Evolutionary conservation across 1,284 basidiomycete species (phyloP).

Genomic region (Leccinum pallidistipes): DNA sequence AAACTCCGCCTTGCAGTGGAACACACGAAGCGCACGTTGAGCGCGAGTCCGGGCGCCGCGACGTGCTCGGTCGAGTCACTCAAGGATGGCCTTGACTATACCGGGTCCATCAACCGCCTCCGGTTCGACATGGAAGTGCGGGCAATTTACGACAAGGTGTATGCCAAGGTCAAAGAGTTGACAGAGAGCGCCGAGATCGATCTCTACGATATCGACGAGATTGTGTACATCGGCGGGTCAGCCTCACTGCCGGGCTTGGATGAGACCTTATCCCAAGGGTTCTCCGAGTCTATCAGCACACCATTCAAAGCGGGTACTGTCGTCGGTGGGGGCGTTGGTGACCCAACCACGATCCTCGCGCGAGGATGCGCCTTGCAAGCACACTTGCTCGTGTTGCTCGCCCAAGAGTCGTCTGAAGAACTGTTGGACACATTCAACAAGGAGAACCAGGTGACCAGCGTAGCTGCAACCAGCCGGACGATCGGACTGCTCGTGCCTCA

Average conservation of each 20-base stretch:
- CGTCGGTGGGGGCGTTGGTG: constrained; percentile 68
- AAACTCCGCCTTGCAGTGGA: constrained; percentile 93
- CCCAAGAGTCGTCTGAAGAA: constrained; percentile 50
- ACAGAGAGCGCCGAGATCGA: constrained; percentile 69
- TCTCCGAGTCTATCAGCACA: constrained; percentile 66
- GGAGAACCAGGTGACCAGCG: constrained; percentile 45
- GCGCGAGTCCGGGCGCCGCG: constrained; percentile 85
- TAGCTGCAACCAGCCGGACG: constrained; percentile 62
- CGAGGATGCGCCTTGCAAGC: constrained; percentile 90
- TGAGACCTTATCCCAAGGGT: constrained; percentile 68
- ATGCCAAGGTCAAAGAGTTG: constrained; percentile 60
- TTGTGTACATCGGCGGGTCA: constrained; percentile 90
- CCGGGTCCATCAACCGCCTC: constrained; percentile 89
- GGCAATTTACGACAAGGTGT: constrained; percentile 73
- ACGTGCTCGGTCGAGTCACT: constrained; percentile 93
- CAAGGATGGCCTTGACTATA: constrained; percentile 94
- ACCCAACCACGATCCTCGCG: constrained; percentile 89
- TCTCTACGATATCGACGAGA: constrained; percentile 82
- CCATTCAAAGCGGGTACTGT: constrained; percentile 67
- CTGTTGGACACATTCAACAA: constrained; percentile 52
- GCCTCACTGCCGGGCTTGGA: constrained; percentile 86
- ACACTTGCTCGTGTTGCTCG: constrained; percentile 58
- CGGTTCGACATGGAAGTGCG: constrained; percentile 90
- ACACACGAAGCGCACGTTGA: constrained; percentile 92
- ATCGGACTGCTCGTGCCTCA: constrained; percentile 84